These are phyloP conservation scores for Claviceps arundinis DNA, from an alignment of 2,329 filamentous ascomycete genomes.

Conservation along the genomic window DNA sequence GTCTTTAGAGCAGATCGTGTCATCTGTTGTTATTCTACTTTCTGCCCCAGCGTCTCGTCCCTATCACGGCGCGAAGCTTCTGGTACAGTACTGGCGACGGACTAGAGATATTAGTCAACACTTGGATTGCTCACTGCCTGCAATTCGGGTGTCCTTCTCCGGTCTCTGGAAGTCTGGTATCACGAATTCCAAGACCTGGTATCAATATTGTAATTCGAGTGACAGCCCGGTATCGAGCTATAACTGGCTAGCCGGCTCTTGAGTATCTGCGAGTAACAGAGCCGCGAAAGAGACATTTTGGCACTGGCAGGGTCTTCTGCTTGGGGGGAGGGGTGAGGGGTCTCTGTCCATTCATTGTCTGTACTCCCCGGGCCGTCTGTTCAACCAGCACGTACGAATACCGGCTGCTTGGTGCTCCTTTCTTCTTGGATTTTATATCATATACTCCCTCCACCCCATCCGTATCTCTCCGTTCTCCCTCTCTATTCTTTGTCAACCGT, in stretches of 20 bases:
- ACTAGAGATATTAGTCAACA: neutral
- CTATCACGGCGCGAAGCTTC: neutral
- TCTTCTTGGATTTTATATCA: slow-evolving; percentile 4
- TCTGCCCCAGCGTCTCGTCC: neutral
- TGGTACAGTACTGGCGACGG: neutral
- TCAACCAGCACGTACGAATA: slow-evolving; percentile 7
- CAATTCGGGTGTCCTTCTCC: neutral
- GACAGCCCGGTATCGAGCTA: slow-evolving; percentile 1
- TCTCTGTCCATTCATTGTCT: slow-evolving; percentile 1
- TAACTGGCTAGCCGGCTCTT: slow-evolving; percentile 1
- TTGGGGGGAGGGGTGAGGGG: slow-evolving; percentile 6
- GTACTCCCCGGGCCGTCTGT: slow-evolving; percentile 3
- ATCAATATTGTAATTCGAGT: neutral
- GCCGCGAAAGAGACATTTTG: slow-evolving; percentile 12
- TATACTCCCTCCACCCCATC: neutral
- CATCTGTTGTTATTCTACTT: neutral
- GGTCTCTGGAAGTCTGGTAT: neutral
- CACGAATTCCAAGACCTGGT: neutral
- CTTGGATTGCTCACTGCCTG: neutral
- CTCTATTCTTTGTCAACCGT: neutral
- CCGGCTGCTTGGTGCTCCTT: slow-evolving; percentile 5
- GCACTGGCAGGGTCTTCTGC: slow-evolving; percentile 3
- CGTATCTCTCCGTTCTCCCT: slow-evolving; percentile 1
- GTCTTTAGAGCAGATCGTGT: neutral
- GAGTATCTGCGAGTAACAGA: slow-evolving; percentile 10